Evolutionary conservation across 192 early-diverging fungal genomes (phyloP).

Genomic region (Backusella tuberculispora): DNA sequence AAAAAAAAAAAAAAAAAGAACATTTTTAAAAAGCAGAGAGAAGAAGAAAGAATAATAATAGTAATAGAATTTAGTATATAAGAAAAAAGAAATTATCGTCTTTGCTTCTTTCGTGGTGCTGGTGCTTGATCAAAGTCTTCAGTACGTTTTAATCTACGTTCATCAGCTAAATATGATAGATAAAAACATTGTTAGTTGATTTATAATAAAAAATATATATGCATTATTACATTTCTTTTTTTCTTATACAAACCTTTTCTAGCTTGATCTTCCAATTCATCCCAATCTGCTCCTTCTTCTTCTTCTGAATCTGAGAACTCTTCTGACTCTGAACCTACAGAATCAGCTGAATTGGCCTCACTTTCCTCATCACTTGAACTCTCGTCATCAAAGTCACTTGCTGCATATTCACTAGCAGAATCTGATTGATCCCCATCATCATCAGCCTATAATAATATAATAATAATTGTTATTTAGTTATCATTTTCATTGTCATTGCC

Average conservation of each 20-base stretch:
- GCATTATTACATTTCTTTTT: conserved; percentile 24
- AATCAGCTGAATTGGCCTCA: conserved; percentile 62
- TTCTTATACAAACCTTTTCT: conserved; percentile 49
- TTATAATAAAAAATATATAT: background rate
- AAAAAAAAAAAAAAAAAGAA: too few relatives aligned
- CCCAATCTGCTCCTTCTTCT: conserved; percentile 65
- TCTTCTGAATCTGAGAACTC: conserved; percentile 61
- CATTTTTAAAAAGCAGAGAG: background rate
- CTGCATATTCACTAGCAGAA: conserved; percentile 64
- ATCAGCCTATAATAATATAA: conserved; percentile 54
- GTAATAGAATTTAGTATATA: background rate
- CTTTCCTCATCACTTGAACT: conserved; percentile 59
- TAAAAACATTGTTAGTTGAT: too few relatives aligned
- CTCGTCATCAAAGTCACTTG: conserved; percentile 62
- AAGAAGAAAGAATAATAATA: background rate
- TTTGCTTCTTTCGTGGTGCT: background rate
- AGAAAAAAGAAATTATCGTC: background rate
- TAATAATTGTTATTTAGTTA: too few relatives aligned
- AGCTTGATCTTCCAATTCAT: conserved; percentile 80
- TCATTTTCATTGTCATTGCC: too few relatives aligned
- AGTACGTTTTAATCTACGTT: conserved; percentile 28
- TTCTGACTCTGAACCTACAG: conserved; percentile 57
- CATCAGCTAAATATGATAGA: conserved; percentile 25
- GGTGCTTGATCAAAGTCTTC: background rate
- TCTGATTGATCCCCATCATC: conserved; percentile 58